A percentile compares a stretch with the other conserved stretches of the same genome.
Evolutionary conservation across 495 filamentous ascomycete species (phyloP).

Genomic region (Penicillium pancosmium): DNA sequence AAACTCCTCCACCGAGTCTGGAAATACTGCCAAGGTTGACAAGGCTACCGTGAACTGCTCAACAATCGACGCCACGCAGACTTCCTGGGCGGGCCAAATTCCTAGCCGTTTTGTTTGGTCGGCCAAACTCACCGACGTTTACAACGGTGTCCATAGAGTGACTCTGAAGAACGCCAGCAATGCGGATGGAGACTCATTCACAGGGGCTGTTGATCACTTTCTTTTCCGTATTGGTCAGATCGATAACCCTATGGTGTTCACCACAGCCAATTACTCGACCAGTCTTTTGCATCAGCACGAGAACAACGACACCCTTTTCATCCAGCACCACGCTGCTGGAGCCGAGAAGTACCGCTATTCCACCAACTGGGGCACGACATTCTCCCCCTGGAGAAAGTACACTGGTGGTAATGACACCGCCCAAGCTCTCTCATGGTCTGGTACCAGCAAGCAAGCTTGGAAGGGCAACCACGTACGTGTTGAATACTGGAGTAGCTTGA

Average conservation of each 20-base stretch:
- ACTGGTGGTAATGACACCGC: conserved; percentile 49
- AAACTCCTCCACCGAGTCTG: conserved; percentile 55
- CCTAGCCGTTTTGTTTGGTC: conserved; percentile 56
- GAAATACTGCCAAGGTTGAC: conserved; percentile 44
- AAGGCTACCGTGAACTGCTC: conserved; percentile 44
- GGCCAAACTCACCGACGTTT: conserved; percentile 57
- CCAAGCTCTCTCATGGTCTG: conserved; percentile 54
- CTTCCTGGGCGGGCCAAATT: conserved; percentile 49
- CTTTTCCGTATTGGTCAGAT: conserved; percentile 58
- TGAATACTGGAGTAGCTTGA: conserved; percentile 67
- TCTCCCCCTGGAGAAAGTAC: conserved; percentile 62
- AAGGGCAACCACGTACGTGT: conserved; percentile 64
- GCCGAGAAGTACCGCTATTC: conserved; percentile 67
- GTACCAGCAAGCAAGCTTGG: conserved; percentile 65
- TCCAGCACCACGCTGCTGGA: conserved; percentile 64
- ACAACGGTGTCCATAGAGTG: conserved; percentile 64
- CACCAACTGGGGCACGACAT: conserved; percentile 61
- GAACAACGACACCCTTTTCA: conserved; percentile 44
- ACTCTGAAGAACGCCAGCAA: conserved; percentile 59
- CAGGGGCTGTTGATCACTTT: conserved; percentile 54
- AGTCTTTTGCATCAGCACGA: conserved; percentile 46
- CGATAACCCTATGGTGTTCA: conserved; percentile 64
- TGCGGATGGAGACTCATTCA: conserved; percentile 35
- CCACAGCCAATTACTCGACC: conserved; percentile 59
- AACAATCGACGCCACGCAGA: conserved; percentile 27